Evolutionary conservation across 2,329 filamentous ascomycete genomes (phyloP), one percentile per base, ranked within the genome.

Genomic region (Neospermospora avenae): DNA sequence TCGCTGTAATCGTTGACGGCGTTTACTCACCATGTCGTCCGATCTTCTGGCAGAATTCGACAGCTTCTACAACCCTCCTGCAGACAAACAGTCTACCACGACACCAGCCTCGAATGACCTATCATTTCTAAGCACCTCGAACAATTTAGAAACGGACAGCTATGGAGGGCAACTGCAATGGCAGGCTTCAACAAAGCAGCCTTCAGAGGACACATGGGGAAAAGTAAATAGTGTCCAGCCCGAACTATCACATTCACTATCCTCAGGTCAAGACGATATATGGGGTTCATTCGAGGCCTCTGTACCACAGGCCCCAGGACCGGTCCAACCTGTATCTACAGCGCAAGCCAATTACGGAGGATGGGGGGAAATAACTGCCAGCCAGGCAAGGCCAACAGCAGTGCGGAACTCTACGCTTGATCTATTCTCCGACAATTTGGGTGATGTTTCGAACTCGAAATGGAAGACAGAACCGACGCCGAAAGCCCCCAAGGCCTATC

Each of bases 41-140:
- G 84, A 87, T 73, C 80, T 88, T 59, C 84, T 87, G 69, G 84
- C 84, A 58, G 82, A 84, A 65, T 86, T 88, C 67, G 83, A 81
- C 68, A 77, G 75, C 67, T 75, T 78, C 65, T 77, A 80, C 55
- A 67, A 66, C 62, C 63, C 73, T 60, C 69, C 75, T 31, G 67
- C 65, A 48, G 66, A 68, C n/a, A 63, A 66, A 16, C 69, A 73
- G 51, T 65, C 68, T n/a, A 62, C 54, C 39, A 34, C 64, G 2
- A 59, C 64, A 2, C 55, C 67, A 16, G 59, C 67, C 16, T 61
- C 60, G 37, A 68, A 70, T 39, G 65, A 69, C 45, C 59, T 70
- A 16, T 63, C 63, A 4, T 64, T 67, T 41, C 49, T 71, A 7
- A 57, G 61, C 25, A 52, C 24, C 44, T 34, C 60, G 16, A 57